These are phyloP conservation scores for Protomyces macrosporus DNA, from an alignment of 1,139 yeast genomes.

Conservation along the genomic window DNA sequence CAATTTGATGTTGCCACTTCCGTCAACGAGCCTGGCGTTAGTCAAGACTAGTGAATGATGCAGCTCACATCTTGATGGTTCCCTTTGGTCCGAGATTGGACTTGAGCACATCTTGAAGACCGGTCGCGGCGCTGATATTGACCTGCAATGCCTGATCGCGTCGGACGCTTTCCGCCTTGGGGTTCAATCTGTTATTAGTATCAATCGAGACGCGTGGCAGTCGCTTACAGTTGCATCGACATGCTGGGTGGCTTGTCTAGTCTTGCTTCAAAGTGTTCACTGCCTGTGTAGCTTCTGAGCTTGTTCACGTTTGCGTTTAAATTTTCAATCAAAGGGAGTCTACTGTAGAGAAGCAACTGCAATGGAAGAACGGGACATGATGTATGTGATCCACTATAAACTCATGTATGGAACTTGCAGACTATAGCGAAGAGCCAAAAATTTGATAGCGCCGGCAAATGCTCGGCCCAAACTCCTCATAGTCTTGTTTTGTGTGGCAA, in stretches of 20 bases:
- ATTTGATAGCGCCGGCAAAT: conserved; percentile 59
- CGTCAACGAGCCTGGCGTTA: conserved; percentile 64
- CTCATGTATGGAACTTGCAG: neutral
- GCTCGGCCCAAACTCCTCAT: conserved; percentile 96
- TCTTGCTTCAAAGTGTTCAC: too few relatives aligned
- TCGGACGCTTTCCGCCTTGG: conserved; percentile 93
- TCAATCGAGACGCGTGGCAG: neutral
- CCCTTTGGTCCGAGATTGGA: conserved; percentile 97
- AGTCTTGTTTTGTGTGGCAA: conserved; percentile 94
- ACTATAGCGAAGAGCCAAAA: conserved; percentile 21
- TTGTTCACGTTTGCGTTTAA: neutral
- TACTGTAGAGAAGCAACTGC: too few relatives aligned
- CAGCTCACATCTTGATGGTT: conserved; percentile 67
- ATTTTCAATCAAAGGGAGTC: neutral
- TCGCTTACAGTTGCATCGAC: neutral
- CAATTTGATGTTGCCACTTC: conserved; percentile 89
- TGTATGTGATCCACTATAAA: too few relatives aligned
- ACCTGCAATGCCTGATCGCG: conserved; percentile 89
- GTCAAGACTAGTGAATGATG: neutral
- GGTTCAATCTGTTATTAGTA: conserved; percentile 51
- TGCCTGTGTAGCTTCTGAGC: neutral
- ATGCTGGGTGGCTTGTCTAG: neutral
- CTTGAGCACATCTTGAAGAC: conserved; percentile 84
- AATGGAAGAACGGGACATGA: too few relatives aligned
- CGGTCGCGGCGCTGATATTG: conserved; percentile 93